Conservation (phyloP, 78 protist genomes). For the Guillardia theta region DNA sequence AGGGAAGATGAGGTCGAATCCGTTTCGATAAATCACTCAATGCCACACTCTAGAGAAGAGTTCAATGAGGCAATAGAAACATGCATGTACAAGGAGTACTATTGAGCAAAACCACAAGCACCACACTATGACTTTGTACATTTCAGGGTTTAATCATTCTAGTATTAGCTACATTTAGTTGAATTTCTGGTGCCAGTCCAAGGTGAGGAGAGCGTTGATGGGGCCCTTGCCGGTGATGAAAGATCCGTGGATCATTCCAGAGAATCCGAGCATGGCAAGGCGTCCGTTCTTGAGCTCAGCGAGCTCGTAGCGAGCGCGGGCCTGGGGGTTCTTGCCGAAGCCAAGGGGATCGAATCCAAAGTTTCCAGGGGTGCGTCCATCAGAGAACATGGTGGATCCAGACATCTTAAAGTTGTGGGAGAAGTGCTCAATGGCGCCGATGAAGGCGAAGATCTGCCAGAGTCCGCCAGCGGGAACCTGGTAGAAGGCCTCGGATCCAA, state of each 20-base stretch:
- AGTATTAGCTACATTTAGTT: no score
- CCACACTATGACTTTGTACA: no score
- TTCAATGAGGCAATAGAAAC: no score
- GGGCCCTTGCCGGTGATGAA: slow-evolving; percentile 46
- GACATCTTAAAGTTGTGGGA: not conserved
- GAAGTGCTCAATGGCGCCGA: slow-evolving; percentile 23
- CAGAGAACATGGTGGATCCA: not conserved
- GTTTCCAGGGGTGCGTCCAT: not conserved
- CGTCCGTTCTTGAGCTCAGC: slow-evolving; percentile 36
- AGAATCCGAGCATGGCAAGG: slow-evolving; percentile 34
- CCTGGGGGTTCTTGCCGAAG: slow-evolving; percentile 39
- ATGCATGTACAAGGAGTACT: no score
- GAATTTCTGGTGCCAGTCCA: slow-evolving; percentile 17
- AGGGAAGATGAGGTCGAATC: not conserved
- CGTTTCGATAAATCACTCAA: not conserved
- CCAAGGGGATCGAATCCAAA: slow-evolving; percentile 33
- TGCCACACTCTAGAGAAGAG: no score
- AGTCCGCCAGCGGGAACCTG: not conserved
- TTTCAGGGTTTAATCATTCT: no score
- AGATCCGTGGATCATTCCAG: not conserved
- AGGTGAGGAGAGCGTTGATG: not conserved
- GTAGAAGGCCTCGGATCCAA: slow-evolving; percentile 7
- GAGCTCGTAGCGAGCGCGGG: slow-evolving; percentile 1
- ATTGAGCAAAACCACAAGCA: no score
- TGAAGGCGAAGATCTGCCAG: not conserved